Percentiles rank a stretch among this genome's conserved stretches.
phyloP scores from a whole-genome alignment of 164 flowering plant genomes.

The Annona cherimola region DNA sequence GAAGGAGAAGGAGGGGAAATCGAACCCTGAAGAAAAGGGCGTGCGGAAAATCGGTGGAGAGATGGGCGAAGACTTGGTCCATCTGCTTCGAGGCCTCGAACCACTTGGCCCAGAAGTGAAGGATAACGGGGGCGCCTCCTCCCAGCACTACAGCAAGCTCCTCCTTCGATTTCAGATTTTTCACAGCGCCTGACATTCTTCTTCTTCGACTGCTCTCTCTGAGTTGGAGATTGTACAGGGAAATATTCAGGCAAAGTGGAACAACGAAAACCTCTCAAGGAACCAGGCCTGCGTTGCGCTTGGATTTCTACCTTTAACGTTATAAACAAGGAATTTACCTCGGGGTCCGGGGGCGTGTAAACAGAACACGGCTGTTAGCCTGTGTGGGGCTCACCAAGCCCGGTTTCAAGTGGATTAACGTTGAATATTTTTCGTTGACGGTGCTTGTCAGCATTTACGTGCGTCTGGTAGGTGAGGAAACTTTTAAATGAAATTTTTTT shows the following conservation, averaged over 20 bases:
- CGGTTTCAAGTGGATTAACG: no score
- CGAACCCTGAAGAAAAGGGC: conserved; percentile 71
- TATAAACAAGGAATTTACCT: no score
- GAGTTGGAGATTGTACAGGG: no score
- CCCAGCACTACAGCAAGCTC: conserved; percentile 43
- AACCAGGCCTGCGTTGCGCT: conserved; percentile 70
- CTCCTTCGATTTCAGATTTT: conserved; percentile 61
- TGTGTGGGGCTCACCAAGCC: no score
- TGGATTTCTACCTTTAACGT: no score
- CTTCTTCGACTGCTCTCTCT: background rate
- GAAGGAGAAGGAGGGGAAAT: background rate
- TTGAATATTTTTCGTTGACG: no score
- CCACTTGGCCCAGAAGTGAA: conserved; percentile 99
- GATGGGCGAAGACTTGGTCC: conserved; percentile 91
- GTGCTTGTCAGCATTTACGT: no score
- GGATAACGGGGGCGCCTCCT: conserved; percentile 42
- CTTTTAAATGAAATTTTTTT: no score
- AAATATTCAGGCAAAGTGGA: background rate
- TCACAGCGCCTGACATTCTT: conserved; percentile 65
- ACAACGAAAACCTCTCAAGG: conserved; percentile 39
- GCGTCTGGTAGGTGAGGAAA: no score
- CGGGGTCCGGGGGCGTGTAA: no score
- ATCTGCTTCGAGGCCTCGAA: conserved; percentile 96
- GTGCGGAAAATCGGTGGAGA: conserved; percentile 82
- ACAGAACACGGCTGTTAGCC: no score